Evolutionary conservation across 495 filamentous ascomycete species (phyloP).

Genomic region (Xylona heveae): DNA sequence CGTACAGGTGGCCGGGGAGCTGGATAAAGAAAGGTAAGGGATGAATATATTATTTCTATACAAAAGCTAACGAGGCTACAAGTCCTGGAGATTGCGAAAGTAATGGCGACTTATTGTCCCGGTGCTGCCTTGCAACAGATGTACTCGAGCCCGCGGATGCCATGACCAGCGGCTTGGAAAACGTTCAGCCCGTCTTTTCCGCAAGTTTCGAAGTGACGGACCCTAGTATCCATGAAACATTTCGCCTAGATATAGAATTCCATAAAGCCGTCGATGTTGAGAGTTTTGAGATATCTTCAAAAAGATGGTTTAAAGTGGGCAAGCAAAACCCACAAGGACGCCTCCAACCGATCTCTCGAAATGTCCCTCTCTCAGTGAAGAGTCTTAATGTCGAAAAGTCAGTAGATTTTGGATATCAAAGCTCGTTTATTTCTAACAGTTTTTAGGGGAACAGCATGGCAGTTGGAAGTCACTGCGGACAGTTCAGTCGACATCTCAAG

Average conservation of each 20-base stretch:
- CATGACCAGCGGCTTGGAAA: slow-evolving; percentile 8
- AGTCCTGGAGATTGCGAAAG: neutral
- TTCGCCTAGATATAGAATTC: slow-evolving; percentile 17
- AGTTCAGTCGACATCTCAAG: slow-evolving; percentile 10
- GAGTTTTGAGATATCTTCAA: slow-evolving; percentile 6
- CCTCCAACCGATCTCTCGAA: neutral
- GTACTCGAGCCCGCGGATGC: slow-evolving; percentile 3
- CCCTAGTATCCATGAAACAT: slow-evolving; percentile 7
- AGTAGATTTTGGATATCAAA: neutral
- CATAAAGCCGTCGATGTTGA: neutral
- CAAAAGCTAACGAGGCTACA: neutral
- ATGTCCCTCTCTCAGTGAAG: neutral
- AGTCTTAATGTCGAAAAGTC: slow-evolving; percentile 4
- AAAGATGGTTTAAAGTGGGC: slow-evolving; percentile 7
- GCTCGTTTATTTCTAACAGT: slow-evolving; percentile 2
- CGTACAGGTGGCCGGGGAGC: neutral
- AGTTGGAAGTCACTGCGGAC: slow-evolving; percentile 16
- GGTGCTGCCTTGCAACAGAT: neutral
- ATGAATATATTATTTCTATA: neutral
- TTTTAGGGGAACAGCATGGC: slow-evolving; percentile 17
- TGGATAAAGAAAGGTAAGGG: neutral
- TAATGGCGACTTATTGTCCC: neutral
- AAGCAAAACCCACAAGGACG: neutral
- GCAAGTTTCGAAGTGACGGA: slow-evolving; percentile 23
- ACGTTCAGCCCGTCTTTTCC: slow-evolving; percentile 14